A percentile compares a stretch with the other conserved stretches of the same genome.
phyloP scores from a whole-genome alignment of 2,329 filamentous ascomycete genomes.

The Ambrosiella cleistominuta region DNA sequence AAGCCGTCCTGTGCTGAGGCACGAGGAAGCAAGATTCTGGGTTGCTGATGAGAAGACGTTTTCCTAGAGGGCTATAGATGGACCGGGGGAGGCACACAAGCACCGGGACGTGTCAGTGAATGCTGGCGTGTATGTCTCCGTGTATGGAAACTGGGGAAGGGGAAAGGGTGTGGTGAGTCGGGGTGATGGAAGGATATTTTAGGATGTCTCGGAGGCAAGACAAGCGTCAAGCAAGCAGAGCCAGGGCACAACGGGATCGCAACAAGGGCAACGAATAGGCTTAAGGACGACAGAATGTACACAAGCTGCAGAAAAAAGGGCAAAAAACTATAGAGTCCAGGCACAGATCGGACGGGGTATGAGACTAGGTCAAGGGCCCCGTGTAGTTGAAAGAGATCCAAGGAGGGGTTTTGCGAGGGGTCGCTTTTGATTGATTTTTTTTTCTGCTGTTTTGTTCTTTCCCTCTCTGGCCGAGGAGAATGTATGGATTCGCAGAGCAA shows the following conservation, averaged over 20 bases:
- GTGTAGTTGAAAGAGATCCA: background rate
- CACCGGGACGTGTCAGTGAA: background rate
- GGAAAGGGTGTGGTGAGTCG: too few species aligned
- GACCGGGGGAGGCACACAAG: conserved; percentile 6
- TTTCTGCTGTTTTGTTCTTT: background rate
- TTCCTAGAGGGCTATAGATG: conserved; percentile 21
- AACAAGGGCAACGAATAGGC: conserved; percentile 1
- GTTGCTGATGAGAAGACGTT: conserved; percentile 35
- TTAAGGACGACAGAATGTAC: background rate
- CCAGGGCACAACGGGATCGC: background rate
- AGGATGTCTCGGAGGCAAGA: background rate
- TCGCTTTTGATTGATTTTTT: background rate
- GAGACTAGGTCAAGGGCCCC: background rate
- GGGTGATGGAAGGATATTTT: background rate
- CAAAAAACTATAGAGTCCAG: background rate
- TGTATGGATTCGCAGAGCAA: background rate
- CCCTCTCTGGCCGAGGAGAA: background rate
- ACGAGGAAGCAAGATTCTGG: conserved; percentile 35
- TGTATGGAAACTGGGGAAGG: background rate
- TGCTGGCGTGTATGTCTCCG: background rate
- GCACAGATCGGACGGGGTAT: background rate
- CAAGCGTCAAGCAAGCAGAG: background rate
- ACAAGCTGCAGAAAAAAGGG: conserved; percentile 6
- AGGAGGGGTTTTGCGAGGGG: background rate
- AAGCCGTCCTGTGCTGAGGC: conserved; percentile 42